Percentiles rank a stretch among this genome's conserved stretches.
Conservation (phyloP, 345 rosid genomes). For the Nasturtium officinale region DNA sequence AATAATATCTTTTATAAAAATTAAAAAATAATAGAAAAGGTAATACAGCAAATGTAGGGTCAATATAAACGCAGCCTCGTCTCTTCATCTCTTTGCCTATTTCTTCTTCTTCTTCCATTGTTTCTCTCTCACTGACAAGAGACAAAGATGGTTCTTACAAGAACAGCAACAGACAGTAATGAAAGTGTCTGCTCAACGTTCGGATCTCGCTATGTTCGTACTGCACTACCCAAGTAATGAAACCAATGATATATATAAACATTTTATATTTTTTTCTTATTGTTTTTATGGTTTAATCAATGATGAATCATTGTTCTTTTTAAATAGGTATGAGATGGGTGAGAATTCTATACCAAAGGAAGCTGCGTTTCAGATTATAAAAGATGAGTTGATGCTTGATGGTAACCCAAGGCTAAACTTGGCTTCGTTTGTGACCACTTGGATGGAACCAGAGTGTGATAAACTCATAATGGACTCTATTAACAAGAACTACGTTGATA, state of each 20-base stretch:
- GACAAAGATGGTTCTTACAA: constrained; percentile 50
- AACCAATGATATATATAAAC: neutral
- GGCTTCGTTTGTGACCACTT: constrained; percentile 90
- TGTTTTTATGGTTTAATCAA: neutral
- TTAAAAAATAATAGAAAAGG: neutral
- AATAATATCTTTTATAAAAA: neutral
- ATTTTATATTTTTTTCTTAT: neutral
- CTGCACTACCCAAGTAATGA: constrained; percentile 60
- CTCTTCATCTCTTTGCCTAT: neutral
- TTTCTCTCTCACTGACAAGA: constrained; percentile 1
- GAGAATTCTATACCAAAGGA: constrained; percentile 92
- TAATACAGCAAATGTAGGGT: constrained; percentile 27
- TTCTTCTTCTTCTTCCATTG: constrained; percentile 14
- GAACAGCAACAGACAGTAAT: constrained; percentile 28
- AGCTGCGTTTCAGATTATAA: constrained; percentile 91
- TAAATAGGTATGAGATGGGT: constrained; percentile 68
- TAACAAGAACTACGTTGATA: constrained; percentile 93
- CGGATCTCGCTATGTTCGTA: constrained; percentile 76
- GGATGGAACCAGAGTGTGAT: constrained; percentile 98
- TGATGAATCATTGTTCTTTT: neutral
- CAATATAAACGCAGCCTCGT: constrained; percentile 32
- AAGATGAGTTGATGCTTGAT: constrained; percentile 83
- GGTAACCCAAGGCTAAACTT: constrained; percentile 90
- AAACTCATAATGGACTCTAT: constrained; percentile 87
- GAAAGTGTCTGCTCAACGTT: constrained; percentile 59